These are phyloP conservation scores for Nemania sp. DNA, from an alignment of 2,329 filamentous ascomycete genomes.

Conservation along the genomic window DNA sequence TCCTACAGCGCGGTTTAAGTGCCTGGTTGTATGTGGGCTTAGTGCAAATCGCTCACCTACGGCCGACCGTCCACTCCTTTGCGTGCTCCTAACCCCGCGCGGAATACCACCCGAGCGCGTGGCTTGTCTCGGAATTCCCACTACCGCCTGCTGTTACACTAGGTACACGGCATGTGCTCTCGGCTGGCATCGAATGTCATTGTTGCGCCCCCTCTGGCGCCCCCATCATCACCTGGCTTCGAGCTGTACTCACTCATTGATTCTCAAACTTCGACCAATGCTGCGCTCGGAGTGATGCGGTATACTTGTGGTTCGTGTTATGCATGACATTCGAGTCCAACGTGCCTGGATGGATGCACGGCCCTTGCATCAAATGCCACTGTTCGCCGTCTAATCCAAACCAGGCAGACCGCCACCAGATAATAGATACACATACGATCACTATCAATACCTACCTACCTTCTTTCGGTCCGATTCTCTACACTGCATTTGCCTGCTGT, in stretches of 20 bases:
- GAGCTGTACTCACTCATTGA: slow-evolving; percentile 3
- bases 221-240: slow-evolving; percentile 10
- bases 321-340: slow-evolving; percentile 15
- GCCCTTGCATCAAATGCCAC: slow-evolving; percentile 21
- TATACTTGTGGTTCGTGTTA: slow-evolving; percentile 3
- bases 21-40: neutral
- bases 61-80: neutral
- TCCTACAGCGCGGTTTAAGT: neutral
- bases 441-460: neutral
- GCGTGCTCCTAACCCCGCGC: slow-evolving; percentile 3
- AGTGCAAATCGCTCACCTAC: neutral
- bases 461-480: slow-evolving; percentile 22
- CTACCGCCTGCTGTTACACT: slow-evolving; percentile 5
- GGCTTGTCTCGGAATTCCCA: slow-evolving; percentile 23
- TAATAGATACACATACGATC: neutral
- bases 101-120: slow-evolving; percentile 26
- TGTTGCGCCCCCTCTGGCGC: slow-evolving; percentile 16
- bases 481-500: slow-evolving; percentile 6
- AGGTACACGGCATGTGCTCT: slow-evolving; percentile 7
- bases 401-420: slow-evolving; percentile 14
- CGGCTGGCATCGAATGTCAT: slow-evolving; percentile 10
- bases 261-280: neutral
- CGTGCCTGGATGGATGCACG: slow-evolving; percentile 4
- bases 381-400: slow-evolving; percentile 12
- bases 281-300: slow-evolving; percentile 2